Conservation (phyloP, 495 filamentous ascomycete species). For the Parathielavia appendiculata region DNA sequence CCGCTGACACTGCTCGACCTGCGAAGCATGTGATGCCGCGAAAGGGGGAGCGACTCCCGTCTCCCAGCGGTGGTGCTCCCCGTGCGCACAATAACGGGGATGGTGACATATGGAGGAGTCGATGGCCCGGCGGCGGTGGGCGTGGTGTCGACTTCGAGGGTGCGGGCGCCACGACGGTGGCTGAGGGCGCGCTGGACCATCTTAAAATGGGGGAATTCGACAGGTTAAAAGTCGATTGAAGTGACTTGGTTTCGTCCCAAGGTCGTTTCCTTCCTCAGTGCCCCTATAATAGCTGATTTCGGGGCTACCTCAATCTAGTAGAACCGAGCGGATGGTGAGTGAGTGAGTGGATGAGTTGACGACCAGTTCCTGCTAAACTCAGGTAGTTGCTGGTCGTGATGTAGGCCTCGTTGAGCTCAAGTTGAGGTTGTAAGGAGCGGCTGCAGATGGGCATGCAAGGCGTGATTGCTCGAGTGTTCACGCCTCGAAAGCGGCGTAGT, state of each 20-base stretch:
- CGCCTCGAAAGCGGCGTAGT: not conserved
- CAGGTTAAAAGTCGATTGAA: not conserved
- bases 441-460: too few relatives aligned
- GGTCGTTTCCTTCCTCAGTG: not conserved
- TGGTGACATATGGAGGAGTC: conserved; percentile 6
- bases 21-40: conserved; percentile 12
- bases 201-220: too few relatives aligned
- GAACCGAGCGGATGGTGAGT: too few relatives aligned
- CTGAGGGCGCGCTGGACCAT: conserved; percentile 18
- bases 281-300: too few relatives aligned
- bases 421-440: not conserved
- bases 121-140: not conserved
- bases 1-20: conserved; percentile 13
- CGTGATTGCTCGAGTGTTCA: not conserved
- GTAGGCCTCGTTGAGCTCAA: too few relatives aligned
- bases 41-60: conserved; percentile 13
- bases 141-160: conserved; percentile 14
- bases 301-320: too few relatives aligned
- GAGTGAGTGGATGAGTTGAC: too few relatives aligned
- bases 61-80: not conserved
- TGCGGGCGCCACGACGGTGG: conserved; percentile 12
- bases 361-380: too few relatives aligned
- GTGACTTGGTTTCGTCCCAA: not conserved
- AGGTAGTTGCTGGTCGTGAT: too few relatives aligned
- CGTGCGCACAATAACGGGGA: conserved; percentile 1